phyloP scores from a whole-genome alignment of 805 yeast species.

The Danielia reshetovae region DNA sequence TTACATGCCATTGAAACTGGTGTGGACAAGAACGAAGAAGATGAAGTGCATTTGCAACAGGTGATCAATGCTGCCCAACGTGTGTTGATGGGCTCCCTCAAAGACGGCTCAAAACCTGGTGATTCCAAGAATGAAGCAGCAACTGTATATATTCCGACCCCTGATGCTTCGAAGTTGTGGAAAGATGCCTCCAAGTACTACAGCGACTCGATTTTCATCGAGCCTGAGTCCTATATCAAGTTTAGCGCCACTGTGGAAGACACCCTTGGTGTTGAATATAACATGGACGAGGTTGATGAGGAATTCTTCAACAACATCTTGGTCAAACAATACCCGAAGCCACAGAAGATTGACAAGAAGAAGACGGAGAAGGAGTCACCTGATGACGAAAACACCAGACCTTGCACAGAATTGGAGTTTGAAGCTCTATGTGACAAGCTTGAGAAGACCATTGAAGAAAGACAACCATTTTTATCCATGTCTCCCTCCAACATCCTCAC shows the following conservation, averaged over 20 bases:
- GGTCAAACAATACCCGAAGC: slow-evolving; percentile 33
- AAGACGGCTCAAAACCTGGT: slow-evolving; percentile 22
- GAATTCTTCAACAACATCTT: slow-evolving; percentile 47
- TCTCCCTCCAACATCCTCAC: slow-evolving; percentile 76
- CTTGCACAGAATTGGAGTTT: slow-evolving; percentile 77
- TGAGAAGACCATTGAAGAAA: slow-evolving; percentile 70
- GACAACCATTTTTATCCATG: slow-evolving; percentile 84
- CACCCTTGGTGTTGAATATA: slow-evolving; percentile 78
- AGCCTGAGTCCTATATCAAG: slow-evolving; percentile 78
- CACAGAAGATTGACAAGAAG: slow-evolving; percentile 8
- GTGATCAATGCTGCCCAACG: slow-evolving; percentile 79
- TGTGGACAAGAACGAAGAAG: slow-evolving; percentile 96
- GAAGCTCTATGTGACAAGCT: slow-evolving; percentile 71
- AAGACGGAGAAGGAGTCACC: slow-evolving; percentile 5
- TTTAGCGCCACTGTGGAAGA: slow-evolving; percentile 96
- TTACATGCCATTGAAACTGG: slow-evolving; percentile 91
- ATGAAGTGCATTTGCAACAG: slow-evolving; percentile 90
- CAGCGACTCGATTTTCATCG: slow-evolving; percentile 51
- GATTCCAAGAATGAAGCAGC: slow-evolving; percentile 12
- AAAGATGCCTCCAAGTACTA: slow-evolving; percentile 71
- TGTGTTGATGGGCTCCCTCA: slow-evolving; percentile 42
- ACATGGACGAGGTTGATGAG: slow-evolving; percentile 88
- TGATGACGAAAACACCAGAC: slow-evolving; percentile 15
- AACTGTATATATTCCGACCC: slow-evolving; percentile 87
- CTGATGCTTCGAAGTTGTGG: slow-evolving; percentile 88